Base-by-base conservation (phyloP, 2,329 filamentous ascomycete species). In the Arachnomyces sp. region DNA sequence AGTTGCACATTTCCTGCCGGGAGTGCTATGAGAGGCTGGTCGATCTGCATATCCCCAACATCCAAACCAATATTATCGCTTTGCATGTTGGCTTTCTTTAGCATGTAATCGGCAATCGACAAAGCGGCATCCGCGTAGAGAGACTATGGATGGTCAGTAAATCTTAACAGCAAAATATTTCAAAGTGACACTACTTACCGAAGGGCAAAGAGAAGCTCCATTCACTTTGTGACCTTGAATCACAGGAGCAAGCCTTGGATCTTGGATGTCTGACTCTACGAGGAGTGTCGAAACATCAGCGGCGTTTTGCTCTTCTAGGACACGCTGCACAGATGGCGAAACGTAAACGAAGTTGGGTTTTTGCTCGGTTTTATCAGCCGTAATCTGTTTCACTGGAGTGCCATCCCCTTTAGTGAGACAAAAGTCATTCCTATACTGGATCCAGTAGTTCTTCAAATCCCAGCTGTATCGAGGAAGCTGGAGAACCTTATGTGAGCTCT, bases 391-490 rank as follows among this genome's bases (percentile, higher is more conserved):
- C 21, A n/a, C n/a, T n/a, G n/a, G n/a, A n/a, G n/a, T n/a, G n/a
- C n/a, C n/a, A n/a, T 41, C 29, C 13, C 38, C 38, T 33, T 43
- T 44, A 7, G 28, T 33, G 12, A 36, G 32, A 31, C 36, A 42
- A 9, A 32, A 39, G 28, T 42, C 14, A 21, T 39, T 42, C 29
- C 25, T 13, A 28, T 45, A 39, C 52, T 52, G 3, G 34, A 32
- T 71, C 80, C 80, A 84, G 61, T 86, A 85, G 49, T 76, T 78
- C 68, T 86, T 85, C 47, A 76, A 66, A 56, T 86, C 80, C 56
- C 80, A 87, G 0, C 71, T 71, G 55, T 86, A 87, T 0, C 73
- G 71, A 2, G 82, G 82, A 3, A 87, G 64, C n/a, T 74, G 66
- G 12, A 84, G 63, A 12, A 86, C 64, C 31, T 74, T 67, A 31